Conservation (phyloP, 495 filamentous ascomycete species). For the Polyplosphaeria fusca region DNA sequence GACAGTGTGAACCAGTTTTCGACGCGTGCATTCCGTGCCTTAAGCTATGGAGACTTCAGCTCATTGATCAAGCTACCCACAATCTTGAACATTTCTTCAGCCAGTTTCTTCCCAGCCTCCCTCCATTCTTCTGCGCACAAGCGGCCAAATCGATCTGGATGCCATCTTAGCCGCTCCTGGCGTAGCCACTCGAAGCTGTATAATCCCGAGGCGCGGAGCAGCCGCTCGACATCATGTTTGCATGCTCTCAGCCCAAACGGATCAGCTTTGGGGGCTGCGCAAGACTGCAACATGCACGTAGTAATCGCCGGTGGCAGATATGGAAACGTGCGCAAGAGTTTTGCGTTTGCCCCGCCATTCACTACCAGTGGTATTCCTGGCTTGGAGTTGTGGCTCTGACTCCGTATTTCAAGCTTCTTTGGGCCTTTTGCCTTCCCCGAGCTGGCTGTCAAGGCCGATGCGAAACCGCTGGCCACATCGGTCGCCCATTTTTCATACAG, state of each 20-base stretch:
- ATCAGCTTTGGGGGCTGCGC: constrained; percentile 6
- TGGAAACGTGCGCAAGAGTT: constrained; percentile 19
- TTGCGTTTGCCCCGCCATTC: neutral
- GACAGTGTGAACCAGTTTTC: too few relatives aligned
- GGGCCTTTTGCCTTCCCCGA: neutral
- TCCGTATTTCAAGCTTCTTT: constrained; percentile 20
- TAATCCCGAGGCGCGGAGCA: constrained; percentile 20
- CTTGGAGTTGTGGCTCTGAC: neutral
- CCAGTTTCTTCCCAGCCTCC: constrained; percentile 20
- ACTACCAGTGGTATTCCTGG: neutral
- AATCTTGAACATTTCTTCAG: constrained; percentile 33
- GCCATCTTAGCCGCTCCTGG: constrained; percentile 31
- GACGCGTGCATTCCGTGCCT: too few relatives aligned
- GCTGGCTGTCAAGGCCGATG: constrained; percentile 7
- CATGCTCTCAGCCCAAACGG: constrained; percentile 20
- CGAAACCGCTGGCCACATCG: constrained; percentile 1
- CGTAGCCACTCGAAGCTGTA: constrained; percentile 30
- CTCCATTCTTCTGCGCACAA: constrained; percentile 23
- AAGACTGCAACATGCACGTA: constrained; percentile 8
- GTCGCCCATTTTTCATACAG: constrained; percentile 20
- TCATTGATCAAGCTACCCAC: constrained; percentile 17
- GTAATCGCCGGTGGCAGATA: constrained; percentile 15
- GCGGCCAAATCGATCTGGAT: constrained; percentile 31
- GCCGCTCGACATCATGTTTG: constrained; percentile 26
- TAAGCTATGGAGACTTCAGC: too few relatives aligned